Evolutionary conservation across 176 grass and related monocot genomes (phyloP).

Genomic region (sorghum (Sorghum bicolor)): Sorghum_bicolor_NCBIv3 NC_012870.2:8992001-8992500

Average conservation of each 20-base stretch:
- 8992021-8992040: not conserved
- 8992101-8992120: not conserved
- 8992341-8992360: no score
- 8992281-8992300: not conserved
- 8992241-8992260: not conserved
- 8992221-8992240: not conserved
- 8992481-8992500: not conserved
- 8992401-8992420: not conserved
- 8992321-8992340: not conserved
- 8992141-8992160: not conserved
- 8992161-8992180: not conserved
- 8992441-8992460: not conserved
- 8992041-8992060: not conserved
- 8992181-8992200: constrained; percentile 13
- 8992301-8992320: not conserved
- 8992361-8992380: not conserved
- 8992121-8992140: not conserved
- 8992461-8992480: not conserved
- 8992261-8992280: not conserved
- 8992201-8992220: not conserved
- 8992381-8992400: not conserved
- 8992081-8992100: not conserved
- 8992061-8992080: not conserved
- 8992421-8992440: not conserved
- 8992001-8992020: not conserved